Conservation (phyloP, 192 early-diverging fungal genomes). For the Globomyces pollinis-pini region DNA sequence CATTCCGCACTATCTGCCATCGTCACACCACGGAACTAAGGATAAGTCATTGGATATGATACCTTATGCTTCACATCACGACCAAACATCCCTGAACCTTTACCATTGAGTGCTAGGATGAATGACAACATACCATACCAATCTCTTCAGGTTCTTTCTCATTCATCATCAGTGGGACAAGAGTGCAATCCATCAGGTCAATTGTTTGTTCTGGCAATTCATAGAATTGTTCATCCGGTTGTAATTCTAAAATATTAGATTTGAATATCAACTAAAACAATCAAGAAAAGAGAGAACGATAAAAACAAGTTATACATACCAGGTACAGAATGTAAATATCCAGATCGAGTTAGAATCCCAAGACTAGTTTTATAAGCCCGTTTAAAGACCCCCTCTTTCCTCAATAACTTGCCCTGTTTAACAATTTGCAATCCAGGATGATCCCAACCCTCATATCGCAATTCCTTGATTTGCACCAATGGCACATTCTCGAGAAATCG, state of each 20-base stretch:
- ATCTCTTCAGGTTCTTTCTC: slow-evolving; percentile 46
- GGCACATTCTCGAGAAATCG: slow-evolving; percentile 13
- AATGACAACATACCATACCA: too few species aligned
- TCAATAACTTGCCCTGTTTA: slow-evolving; percentile 27
- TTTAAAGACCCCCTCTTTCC: slow-evolving; percentile 27
- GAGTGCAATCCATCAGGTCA: slow-evolving; percentile 33
- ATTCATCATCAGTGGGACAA: slow-evolving; percentile 30
- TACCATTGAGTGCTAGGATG: slow-evolving; percentile 27
- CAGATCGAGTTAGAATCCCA: slow-evolving; percentile 33
- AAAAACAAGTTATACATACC: too few species aligned
- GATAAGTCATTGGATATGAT: background rate
- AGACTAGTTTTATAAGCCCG: slow-evolving; percentile 26
- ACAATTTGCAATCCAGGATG: slow-evolving; percentile 10
- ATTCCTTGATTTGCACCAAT: background rate
- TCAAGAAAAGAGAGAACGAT: too few species aligned
- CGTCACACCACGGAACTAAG: slow-evolving; percentile 22
- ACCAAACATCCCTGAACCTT: slow-evolving; percentile 30
- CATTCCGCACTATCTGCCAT: slow-evolving; percentile 28
- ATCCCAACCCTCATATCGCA: slow-evolving; percentile 17
- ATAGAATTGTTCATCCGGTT: slow-evolving; percentile 11
- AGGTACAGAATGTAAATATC: slow-evolving; percentile 36
- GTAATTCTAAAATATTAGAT: too few species aligned
- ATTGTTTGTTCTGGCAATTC: slow-evolving; percentile 28
- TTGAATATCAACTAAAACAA: too few species aligned
- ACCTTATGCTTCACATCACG: slow-evolving; percentile 33